These are phyloP conservation scores for Scedosporium minutisporum DNA, from an alignment of 2,329 filamentous ascomycete genomes.

Conservation along the genomic window DNA sequence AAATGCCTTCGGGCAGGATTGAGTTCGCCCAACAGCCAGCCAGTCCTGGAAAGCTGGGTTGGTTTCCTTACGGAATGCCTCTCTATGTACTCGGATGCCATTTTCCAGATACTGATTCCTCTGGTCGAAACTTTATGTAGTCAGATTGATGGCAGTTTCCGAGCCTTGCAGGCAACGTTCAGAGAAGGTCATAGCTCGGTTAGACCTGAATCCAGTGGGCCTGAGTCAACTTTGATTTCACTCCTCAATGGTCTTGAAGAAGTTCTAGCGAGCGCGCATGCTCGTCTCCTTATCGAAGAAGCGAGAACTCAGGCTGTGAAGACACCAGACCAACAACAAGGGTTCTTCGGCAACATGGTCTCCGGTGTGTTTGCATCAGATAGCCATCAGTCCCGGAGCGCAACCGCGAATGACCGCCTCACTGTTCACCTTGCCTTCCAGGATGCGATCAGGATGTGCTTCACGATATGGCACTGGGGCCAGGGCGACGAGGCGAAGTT, in stretches of 20 bases:
- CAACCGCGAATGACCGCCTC: constrained; percentile 84
- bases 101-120: constrained; percentile 85
- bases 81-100: constrained; percentile 70
- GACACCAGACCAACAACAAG: constrained; percentile 71
- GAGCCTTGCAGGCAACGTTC: constrained; percentile 59
- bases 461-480: constrained; percentile 92
- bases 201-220: constrained; percentile 20
- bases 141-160: constrained; percentile 66
- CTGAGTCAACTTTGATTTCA: constrained; percentile 68
- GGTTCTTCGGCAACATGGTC: constrained; percentile 91
- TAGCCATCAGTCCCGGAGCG: constrained; percentile 62
- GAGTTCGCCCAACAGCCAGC: constrained; percentile 60
- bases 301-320: constrained; percentile 58
- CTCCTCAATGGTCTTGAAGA: constrained; percentile 90
- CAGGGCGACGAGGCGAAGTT: constrained; percentile 47
- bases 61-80: constrained; percentile 74
- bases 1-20: constrained; percentile 77
- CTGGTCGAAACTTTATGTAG: constrained; percentile 82
- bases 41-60: constrained; percentile 86
- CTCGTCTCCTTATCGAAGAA: constrained; percentile 70
- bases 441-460: constrained; percentile 86
- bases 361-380: constrained; percentile 83
- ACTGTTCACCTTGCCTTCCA: constrained; percentile 96
- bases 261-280: constrained; percentile 77
- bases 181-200: constrained; percentile 16